phyloP scores from a whole-genome alignment of 371 early-diverging fungal species.

The Haplosporangium sp. region DNA sequence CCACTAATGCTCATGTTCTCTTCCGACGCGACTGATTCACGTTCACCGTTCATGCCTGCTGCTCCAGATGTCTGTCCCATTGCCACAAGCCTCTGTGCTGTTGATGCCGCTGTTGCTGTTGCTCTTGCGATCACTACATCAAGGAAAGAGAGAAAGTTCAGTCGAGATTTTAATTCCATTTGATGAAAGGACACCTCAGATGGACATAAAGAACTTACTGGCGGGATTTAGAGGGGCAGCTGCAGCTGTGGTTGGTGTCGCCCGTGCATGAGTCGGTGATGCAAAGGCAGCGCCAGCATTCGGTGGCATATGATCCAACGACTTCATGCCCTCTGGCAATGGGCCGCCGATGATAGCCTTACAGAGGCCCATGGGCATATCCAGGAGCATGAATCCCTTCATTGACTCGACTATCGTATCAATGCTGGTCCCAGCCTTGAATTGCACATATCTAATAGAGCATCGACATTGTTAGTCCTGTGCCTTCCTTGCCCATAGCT shows the following conservation, averaged over 20 bases:
- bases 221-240: conserved; percentile 36
- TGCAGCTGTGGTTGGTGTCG: conserved; percentile 7
- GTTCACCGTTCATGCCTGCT: conserved; percentile 44
- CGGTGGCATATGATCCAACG: conserved; percentile 63
- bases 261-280: conserved; percentile 6
- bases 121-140: conserved; percentile 53
- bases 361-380: conserved; percentile 70
- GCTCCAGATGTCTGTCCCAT: conserved; percentile 43
- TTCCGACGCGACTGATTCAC: conserved; percentile 68
- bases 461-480: neutral
- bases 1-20: conserved; percentile 72
- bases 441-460: conserved; percentile 45
- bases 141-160: neutral
- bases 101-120: conserved; percentile 56
- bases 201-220: conserved; percentile 25
- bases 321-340: conserved; percentile 84
- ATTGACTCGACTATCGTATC: conserved; percentile 70
- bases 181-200: neutral
- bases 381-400: conserved; percentile 82
- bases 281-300: conserved; percentile 19
- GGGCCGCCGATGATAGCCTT: conserved; percentile 81
- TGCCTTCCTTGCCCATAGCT: neutral
- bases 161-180: neutral
- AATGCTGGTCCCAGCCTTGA: conserved; percentile 38
- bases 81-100: conserved; percentile 54